These are phyloP conservation scores for Rosa persica DNA, from an alignment of 306 rosid genomes.

Conservation along the genomic window DNA sequence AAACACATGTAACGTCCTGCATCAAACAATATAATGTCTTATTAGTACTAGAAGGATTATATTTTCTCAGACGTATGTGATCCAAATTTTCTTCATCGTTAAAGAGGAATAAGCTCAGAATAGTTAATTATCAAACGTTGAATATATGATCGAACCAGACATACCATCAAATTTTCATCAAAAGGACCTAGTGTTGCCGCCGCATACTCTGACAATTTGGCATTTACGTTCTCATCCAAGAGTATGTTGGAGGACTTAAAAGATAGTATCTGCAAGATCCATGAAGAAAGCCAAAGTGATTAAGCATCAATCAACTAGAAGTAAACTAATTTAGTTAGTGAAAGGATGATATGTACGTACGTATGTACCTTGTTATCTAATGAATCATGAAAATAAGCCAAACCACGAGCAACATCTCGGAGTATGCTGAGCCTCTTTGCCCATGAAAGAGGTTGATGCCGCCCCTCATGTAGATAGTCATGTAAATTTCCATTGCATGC, in stretches of 20 bases:
- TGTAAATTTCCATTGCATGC: not conserved
- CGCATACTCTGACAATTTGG: not conserved
- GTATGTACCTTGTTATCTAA: not conserved
- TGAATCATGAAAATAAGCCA: not conserved
- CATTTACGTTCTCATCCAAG: not conserved
- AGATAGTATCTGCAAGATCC: not conserved
- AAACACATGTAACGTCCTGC: not conserved
- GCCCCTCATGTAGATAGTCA: not conserved
- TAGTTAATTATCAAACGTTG: not conserved
- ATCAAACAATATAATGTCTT: not conserved
- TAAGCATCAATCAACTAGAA: not conserved
- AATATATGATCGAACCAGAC: not conserved
- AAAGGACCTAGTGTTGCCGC: not conserved
- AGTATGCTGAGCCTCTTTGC: not conserved
- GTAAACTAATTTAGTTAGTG: not conserved
- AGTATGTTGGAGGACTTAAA: not conserved
- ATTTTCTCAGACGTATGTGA: not conserved
- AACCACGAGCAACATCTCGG: not conserved
- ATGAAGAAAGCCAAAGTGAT: not conserved
- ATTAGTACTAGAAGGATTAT: not conserved
- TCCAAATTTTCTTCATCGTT: not conserved
- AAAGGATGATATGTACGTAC: not conserved
- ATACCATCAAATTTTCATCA: not conserved
- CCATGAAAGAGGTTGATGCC: constrained; percentile 6
- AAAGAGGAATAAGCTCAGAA: not conserved